These are phyloP conservation scores for Piromyces finnis DNA, from an alignment of 192 early-diverging fungal species.

Conservation along the genomic window DNA sequence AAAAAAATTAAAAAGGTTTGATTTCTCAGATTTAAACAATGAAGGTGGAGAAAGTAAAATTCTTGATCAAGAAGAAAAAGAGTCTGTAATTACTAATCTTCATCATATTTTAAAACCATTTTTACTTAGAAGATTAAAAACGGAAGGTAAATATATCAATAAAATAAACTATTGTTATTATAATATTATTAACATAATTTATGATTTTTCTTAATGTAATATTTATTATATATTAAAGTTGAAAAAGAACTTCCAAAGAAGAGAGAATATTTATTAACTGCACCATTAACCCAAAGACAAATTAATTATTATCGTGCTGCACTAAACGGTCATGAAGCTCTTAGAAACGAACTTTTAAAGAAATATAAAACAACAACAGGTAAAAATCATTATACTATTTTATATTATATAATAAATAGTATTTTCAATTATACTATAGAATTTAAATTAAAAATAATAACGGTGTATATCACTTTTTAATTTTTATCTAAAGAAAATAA, in stretches of 20 bases:
- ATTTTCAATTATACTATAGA: too few species aligned
- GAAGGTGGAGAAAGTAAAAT: slow-evolving; percentile 36
- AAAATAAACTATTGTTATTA: too few species aligned
- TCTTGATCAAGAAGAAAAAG: slow-evolving; percentile 40
- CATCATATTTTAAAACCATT: slow-evolving; percentile 85
- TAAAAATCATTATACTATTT: neutral
- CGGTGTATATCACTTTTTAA: too few species aligned
- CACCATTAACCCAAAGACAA: slow-evolving; percentile 40
- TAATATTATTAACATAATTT: too few species aligned
- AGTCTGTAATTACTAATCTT: slow-evolving; percentile 46
- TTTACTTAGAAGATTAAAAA: slow-evolving; percentile 75
- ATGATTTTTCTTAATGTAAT: too few species aligned
- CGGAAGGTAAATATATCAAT: too few species aligned
- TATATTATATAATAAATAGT: too few species aligned
- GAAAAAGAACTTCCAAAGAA: slow-evolving; percentile 78
- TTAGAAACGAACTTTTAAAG: slow-evolving; percentile 28
- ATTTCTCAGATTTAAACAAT: slow-evolving; percentile 48
- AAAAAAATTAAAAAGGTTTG: slow-evolving; percentile 27
- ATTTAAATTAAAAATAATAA: too few species aligned
- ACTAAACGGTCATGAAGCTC: slow-evolving; percentile 6
- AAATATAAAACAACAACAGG: slow-evolving; percentile 7
- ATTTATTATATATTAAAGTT: slow-evolving; percentile 46
- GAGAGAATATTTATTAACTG: slow-evolving; percentile 69
- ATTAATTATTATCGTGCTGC: slow-evolving; percentile 19
- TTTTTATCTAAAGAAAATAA: neutral